These are phyloP conservation scores for Colletotrichum sp. DNA, from an alignment of 2,329 filamentous ascomycete genomes.

Conservation along the genomic window DNA sequence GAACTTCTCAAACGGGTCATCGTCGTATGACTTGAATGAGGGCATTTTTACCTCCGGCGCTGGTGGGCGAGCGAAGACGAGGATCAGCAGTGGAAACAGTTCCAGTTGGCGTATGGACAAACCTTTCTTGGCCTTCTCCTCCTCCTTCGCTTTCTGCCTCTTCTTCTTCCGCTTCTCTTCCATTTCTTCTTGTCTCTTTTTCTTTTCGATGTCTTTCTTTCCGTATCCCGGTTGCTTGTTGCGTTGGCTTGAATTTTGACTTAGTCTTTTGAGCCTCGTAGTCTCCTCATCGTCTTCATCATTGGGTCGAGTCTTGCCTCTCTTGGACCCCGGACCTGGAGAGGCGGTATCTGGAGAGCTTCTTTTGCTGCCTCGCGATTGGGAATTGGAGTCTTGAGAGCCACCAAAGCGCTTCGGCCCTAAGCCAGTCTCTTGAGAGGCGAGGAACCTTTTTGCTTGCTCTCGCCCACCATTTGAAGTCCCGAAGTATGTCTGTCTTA, in stretches of 20 bases:
- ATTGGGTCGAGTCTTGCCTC: too few species aligned
- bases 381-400: not conserved
- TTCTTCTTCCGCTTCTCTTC: not conserved
- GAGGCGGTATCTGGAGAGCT: not conserved
- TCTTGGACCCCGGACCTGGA: not conserved
- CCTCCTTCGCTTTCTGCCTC: not conserved
- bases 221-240: too few species aligned
- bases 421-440: not conserved
- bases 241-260: not conserved
- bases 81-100: too few species aligned
- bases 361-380: not conserved
- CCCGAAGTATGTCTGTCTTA: not conserved
- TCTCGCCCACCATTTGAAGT: not conserved
- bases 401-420: not conserved
- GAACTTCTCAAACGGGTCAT: slow-evolving; percentile 13
- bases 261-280: too few species aligned
- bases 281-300: too few species aligned
- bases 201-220: not conserved
- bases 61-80: not conserved
- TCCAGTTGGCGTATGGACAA: not conserved
- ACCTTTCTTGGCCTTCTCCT: not conserved
- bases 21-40: slow-evolving; percentile 16
- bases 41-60: not conserved
- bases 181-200: not conserved
- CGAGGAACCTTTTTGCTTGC: not conserved